A percentile compares a stretch with the other conserved stretches of the same genome.
These are phyloP conservation scores for Colletotrichum truncatum DNA, from an alignment of 2,329 filamentous ascomycete genomes.

Conservation along the genomic window DNA sequence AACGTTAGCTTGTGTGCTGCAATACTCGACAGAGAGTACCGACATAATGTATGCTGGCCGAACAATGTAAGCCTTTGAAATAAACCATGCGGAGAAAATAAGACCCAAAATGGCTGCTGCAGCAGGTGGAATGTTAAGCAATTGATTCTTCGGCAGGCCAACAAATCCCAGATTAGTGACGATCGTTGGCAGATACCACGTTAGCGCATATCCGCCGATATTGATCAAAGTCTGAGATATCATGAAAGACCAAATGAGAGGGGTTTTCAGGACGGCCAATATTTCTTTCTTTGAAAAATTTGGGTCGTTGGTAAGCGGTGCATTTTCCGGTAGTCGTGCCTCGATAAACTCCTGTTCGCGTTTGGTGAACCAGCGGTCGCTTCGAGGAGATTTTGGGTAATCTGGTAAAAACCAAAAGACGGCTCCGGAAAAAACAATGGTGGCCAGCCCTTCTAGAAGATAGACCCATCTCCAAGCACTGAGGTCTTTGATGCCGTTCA, in stretches of 20 bases:
- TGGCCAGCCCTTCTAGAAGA: constrained; percentile 51
- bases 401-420: constrained; percentile 48
- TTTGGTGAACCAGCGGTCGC: constrained; percentile 45
- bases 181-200: constrained; percentile 51
- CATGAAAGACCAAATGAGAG: constrained; percentile 36
- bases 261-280: constrained; percentile 39
- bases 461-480: constrained; percentile 47
- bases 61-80: constrained; percentile 45
- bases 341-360: constrained; percentile 51
- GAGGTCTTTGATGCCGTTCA: constrained; percentile 35
- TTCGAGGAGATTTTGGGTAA: constrained; percentile 50
- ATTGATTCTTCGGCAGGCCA: constrained; percentile 50
- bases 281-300: constrained; percentile 46
- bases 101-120: constrained; percentile 48
- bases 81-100: constrained; percentile 49
- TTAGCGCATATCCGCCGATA: constrained; percentile 50
- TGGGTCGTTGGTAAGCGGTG: constrained; percentile 46
- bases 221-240: constrained; percentile 44
- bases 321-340: constrained; percentile 46
- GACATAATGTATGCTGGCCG: constrained; percentile 49
- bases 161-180: constrained; percentile 52
- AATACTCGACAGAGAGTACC: neutral
- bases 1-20: neutral
- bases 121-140: constrained; percentile 55
- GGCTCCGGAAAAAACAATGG: constrained; percentile 37